Evolutionary conservation across 305 asterid genomes (phyloP), one percentile per base, ranked within the genome.

Genomic region (Rubia peregrina): DNA sequence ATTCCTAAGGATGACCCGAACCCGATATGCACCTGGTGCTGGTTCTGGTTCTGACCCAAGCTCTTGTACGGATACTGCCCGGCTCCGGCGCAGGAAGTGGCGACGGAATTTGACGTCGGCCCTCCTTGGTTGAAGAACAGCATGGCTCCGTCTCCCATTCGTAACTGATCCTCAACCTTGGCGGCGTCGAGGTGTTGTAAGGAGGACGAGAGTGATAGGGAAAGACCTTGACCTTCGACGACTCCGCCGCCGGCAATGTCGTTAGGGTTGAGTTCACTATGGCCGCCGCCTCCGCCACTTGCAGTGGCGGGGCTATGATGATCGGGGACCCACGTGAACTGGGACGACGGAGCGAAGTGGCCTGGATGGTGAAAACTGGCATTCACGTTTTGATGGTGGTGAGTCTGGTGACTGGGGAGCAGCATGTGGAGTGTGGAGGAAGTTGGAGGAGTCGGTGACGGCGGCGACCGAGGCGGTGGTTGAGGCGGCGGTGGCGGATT

Each of bases 171-270:
- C 73, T 92, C 96, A 5, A 83, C 95, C 65, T 90, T 90, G 0
- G 90, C 88, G 0, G 87, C 96, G 70, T 87, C 89, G 19, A 88
- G 46, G 49, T 89, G 93, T 59, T 90, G 95, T 36, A 90, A 72
- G 0, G 97, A 86, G 3, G 98, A 83, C 0, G 98, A 91, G 10
- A 89, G 55, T 0, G 98, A 93, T 21, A 93, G 59, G 0, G 97
- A 91, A 13, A 93, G 95, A 0, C 94, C 96, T 77, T 89, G 97
- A 9, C 92, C 88, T 74, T 88, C 96, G 2, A 81, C 87, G 0
- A 84, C 81, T 0, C 88, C 85, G 43, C 21, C n/a, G 0, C 85
- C 83, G 8, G 86, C 81, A 12, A 85, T 80, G 64, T 83, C 90
- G 64, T 67, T 85, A 73, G 87, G 84, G 87, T 57, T 81, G 26